Evolutionary conservation across 805 yeast species (phyloP).

Genomic region (Metschnikowia rubicola): DNA sequence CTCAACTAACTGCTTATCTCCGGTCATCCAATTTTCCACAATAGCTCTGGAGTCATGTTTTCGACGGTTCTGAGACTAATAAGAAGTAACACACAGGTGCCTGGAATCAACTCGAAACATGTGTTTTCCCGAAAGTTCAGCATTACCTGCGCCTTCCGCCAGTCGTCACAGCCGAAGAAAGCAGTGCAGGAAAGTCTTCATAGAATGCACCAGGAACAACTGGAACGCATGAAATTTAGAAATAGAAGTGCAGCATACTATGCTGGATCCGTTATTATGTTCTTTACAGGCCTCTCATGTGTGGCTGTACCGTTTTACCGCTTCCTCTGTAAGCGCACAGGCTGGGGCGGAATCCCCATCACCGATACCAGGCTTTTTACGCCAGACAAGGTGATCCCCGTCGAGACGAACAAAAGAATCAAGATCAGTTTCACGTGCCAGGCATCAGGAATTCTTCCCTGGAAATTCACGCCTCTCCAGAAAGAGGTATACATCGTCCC

Average conservation of each 20-base stretch:
- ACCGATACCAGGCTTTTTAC: conserved; percentile 80
- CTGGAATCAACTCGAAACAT: background rate
- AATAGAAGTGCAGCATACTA: conserved; percentile 62
- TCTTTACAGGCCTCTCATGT: conserved; percentile 75
- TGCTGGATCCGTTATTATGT: conserved; percentile 61
- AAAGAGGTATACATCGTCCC: conserved; percentile 89
- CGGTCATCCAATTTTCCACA: background rate
- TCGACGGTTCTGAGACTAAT: conserved; percentile 4
- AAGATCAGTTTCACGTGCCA: conserved; percentile 88
- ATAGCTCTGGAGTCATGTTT: background rate
- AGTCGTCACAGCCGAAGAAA: conserved; percentile 3
- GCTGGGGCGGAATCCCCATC: conserved; percentile 94
- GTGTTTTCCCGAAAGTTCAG: background rate
- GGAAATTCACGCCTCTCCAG: conserved; percentile 94
- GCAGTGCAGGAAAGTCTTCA: conserved; percentile 6
- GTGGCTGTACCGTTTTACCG: conserved; percentile 92
- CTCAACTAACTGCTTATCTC: too few species aligned
- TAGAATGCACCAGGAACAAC: conserved; percentile 21
- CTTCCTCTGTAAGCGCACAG: conserved; percentile 89
- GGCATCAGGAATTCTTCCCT: conserved; percentile 84
- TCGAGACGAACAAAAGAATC: conserved; percentile 77
- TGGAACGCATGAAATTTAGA: conserved; percentile 28
- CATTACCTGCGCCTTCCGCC: background rate
- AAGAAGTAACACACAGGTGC: background rate
- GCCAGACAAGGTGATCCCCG: conserved; percentile 82